Evolutionary conservation across 768 basidiomycete genomes (phyloP), one percentile per base, ranked within the genome.

Genomic region (Phylloporus scabripes): DNA sequence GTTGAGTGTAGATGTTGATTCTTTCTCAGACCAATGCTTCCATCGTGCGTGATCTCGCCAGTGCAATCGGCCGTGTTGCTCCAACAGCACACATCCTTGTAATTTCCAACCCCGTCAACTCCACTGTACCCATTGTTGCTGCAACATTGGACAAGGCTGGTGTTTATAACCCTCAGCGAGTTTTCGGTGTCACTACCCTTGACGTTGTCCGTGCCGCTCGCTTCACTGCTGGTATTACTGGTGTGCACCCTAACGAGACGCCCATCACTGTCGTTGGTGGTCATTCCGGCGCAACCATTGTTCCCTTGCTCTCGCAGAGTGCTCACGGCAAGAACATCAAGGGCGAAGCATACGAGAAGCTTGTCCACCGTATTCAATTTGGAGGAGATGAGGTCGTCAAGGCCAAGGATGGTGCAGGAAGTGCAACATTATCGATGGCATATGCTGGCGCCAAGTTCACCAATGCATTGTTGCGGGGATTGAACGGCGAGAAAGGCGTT

Each of bases 31-130:
- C 93, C 60, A 98, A 98, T 69, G 95, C 95, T 48, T 92, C 91
- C 52, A 97, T 99, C 64, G 92, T 97, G 63, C 87, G 92, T 48
- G 93, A 94, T 77, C 89, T 99, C 57, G 95, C 95, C 31, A 71
- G 85, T 42, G 86, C 92, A 12, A 79, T 93, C 54, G 89, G 81
- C 59, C 87, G 91, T 52, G 83, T 89, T 50, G 72, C 90, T 33
- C 94, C 96, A 46, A 81, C 85, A 45, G 96, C 96, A n/a, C 83
- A 89, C 72, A 78, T 98, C 63, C 82, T 92, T 58, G 85, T 98
- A 72, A 99, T 99, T 72, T 95, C 94, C 60, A 99, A 99, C 84
- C 95, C 95, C 47, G 95, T 96, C 77, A 92, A 91, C 78, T 90
- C 87, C 45, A 97, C 96, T 54, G 96, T 98, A 51, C 95, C 96